These are phyloP conservation scores for Amanita inopinata DNA, from an alignment of 768 basidiomycete genomes.

Conservation along the genomic window DNA sequence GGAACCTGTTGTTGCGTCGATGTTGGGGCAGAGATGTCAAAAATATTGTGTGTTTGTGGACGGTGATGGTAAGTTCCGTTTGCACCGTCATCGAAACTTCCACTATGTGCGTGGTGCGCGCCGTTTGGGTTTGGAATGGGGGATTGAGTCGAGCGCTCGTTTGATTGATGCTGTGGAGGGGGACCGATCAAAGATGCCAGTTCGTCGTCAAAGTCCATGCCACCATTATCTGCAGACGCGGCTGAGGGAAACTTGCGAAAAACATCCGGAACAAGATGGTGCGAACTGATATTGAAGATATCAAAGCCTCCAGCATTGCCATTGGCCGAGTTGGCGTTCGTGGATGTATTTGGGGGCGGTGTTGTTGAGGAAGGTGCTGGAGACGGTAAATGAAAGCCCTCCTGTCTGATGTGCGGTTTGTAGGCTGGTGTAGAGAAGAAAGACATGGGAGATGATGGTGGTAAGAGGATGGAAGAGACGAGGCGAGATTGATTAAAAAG, in stretches of 20 bases:
- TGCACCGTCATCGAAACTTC: slow-evolving; percentile 2
- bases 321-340: slow-evolving; percentile 13
- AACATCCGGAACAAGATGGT: slow-evolving; percentile 41
- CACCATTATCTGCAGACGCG: slow-evolving; percentile 14
- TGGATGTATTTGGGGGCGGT: slow-evolving; percentile 17
- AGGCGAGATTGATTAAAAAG: slow-evolving; percentile 1
- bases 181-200: slow-evolving; percentile 39
- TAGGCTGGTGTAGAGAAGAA: slow-evolving; percentile 31
- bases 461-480: neutral
- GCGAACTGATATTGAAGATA: slow-evolving; percentile 34
- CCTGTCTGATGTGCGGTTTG: slow-evolving; percentile 56
- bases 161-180: slow-evolving; percentile 18
- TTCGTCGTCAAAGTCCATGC: slow-evolving; percentile 60
- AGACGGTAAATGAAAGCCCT: slow-evolving; percentile 62
- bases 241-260: slow-evolving; percentile 42
- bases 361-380: slow-evolving; percentile 23
- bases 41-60: slow-evolving; percentile 29
- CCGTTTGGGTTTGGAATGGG: slow-evolving; percentile 11
- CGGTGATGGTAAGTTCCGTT: slow-evolving; percentile 16
- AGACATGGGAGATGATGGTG: slow-evolving; percentile 18
- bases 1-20: neutral
- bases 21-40: slow-evolving; percentile 22
- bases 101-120: slow-evolving; percentile 14
- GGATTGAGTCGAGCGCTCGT: slow-evolving; percentile 10
- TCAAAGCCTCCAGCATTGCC: slow-evolving; percentile 19